These are phyloP conservation scores for Angomonas deanei DNA, from an alignment of 208 protist species.

Conservation along the genomic window DNA sequence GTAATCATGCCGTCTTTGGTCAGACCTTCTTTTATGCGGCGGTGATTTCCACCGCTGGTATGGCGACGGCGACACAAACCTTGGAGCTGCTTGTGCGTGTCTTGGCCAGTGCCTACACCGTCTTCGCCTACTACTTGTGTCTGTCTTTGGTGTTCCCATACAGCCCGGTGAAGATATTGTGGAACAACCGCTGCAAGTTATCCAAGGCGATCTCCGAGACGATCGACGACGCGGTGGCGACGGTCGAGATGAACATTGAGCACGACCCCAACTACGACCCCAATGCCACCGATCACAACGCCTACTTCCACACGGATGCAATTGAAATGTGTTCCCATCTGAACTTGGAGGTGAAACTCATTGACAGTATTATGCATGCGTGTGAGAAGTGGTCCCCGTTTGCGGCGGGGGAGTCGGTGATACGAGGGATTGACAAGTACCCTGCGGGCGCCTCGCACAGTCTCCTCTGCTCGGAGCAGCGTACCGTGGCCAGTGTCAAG, in stretches of 20 bases:
- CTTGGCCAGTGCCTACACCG: slow-evolving; percentile 29
- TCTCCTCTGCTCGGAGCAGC: slow-evolving; percentile 16
- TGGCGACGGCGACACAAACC: slow-evolving; percentile 20
- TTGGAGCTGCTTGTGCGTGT: slow-evolving; percentile 31
- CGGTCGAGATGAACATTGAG: slow-evolving; percentile 9
- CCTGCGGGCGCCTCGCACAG: slow-evolving; percentile 8
- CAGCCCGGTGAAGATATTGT: slow-evolving; percentile 52
- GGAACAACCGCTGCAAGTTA: slow-evolving; percentile 30
- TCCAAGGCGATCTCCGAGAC: slow-evolving; percentile 25
- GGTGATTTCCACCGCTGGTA: slow-evolving; percentile 24
- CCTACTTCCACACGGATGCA: slow-evolving; percentile 14
- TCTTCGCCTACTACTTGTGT: slow-evolving; percentile 41
- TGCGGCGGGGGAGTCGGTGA: slow-evolving; percentile 12
- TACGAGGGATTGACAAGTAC: slow-evolving; percentile 19
- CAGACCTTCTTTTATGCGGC: slow-evolving; percentile 33
- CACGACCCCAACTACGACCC: slow-evolving; percentile 1
- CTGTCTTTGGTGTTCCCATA: slow-evolving; percentile 57
- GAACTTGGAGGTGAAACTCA: slow-evolving; percentile 16
- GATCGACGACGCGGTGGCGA: slow-evolving; percentile 25
- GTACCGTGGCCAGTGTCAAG: slow-evolving; percentile 15
- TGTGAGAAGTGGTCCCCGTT: slow-evolving; percentile 36
- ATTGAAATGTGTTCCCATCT: slow-evolving; percentile 31
- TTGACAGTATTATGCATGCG: slow-evolving; percentile 11
- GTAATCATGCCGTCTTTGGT: slow-evolving; percentile 28
- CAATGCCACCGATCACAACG: background rate